These are phyloP conservation scores for Globisporangium heterothallicum DNA, from an alignment of 352 stramenopile genomes.

Conservation along the genomic window DNA sequence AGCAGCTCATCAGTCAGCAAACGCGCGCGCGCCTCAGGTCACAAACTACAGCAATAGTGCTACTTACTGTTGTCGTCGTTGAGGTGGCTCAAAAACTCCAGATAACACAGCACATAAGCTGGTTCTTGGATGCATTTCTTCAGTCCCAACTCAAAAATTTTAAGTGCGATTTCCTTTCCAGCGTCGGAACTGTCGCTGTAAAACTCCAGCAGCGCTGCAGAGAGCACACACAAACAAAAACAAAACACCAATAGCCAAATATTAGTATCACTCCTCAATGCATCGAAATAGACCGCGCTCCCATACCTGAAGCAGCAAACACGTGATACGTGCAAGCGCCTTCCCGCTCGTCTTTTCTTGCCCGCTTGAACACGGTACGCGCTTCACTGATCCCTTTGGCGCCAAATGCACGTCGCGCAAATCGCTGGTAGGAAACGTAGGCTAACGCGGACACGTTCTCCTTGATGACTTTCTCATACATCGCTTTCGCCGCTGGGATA, in stretches of 20 bases:
- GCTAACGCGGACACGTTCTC: slow-evolving; percentile 64
- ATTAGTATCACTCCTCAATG: slow-evolving; percentile 4
- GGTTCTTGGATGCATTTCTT: slow-evolving; percentile 88
- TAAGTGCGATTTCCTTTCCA: slow-evolving; percentile 82
- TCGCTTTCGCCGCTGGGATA: slow-evolving; percentile 51
- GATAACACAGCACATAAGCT: slow-evolving; percentile 78
- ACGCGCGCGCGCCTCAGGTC: not conserved
- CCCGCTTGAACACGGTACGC: slow-evolving; percentile 75
- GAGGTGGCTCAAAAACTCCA: slow-evolving; percentile 81
- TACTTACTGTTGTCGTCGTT: slow-evolving; percentile 88
- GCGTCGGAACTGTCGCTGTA: slow-evolving; percentile 79
- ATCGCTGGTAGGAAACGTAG: slow-evolving; percentile 85
- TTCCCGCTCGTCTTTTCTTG: slow-evolving; percentile 77
- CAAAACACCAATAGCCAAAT: slow-evolving; percentile 4
- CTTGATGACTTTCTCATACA: slow-evolving; percentile 81
- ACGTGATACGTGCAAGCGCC: slow-evolving; percentile 81
- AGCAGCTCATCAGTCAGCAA: not conserved
- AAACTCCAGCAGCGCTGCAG: slow-evolving; percentile 74
- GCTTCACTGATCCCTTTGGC: slow-evolving; percentile 71
- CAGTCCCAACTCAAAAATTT: slow-evolving; percentile 85
- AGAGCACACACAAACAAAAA: not conserved
- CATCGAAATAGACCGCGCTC: not conserved
- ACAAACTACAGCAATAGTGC: not conserved
- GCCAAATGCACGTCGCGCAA: slow-evolving; percentile 69
- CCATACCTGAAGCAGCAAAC: slow-evolving; percentile 70